Conservation (phyloP, 1,284 basidiomycete species). For the Ceraceosorus bombacis region DNA sequence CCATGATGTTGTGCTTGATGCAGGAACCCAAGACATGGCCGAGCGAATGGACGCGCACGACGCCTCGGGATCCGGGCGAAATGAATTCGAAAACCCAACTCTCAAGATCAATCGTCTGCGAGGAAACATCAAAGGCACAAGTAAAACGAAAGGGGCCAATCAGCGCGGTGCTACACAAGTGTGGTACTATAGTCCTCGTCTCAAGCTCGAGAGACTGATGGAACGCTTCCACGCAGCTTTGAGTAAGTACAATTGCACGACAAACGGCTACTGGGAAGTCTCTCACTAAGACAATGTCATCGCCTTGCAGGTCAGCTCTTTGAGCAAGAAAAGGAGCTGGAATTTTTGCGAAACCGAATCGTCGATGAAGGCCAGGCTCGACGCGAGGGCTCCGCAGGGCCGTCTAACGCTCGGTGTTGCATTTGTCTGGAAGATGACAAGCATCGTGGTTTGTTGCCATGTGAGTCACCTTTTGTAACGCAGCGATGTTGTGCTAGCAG, state of each 20-base stretch:
- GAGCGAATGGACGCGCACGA: conserved; percentile 8
- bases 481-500: too few relatives aligned
- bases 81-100: not conserved
- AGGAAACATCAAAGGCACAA: not conserved
- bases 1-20: conserved; percentile 25
- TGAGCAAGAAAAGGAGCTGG: not conserved
- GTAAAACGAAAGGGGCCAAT: not conserved
- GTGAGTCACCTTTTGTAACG: too few relatives aligned
- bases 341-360: not conserved
- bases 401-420: too few relatives aligned
- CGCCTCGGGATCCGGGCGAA: not conserved
- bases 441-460: too few relatives aligned
- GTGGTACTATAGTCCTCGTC: not conserved
- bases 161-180: not conserved
- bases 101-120: not conserved
- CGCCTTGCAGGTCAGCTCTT: too few relatives aligned
- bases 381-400: too few relatives aligned
- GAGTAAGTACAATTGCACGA: not conserved
- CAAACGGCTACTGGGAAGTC: too few relatives aligned
- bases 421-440: too few relatives aligned
- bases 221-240: not conserved
- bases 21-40: conserved; percentile 13
- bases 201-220: not conserved
- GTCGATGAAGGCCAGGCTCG: not conserved
- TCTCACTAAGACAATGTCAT: too few relatives aligned